Conservation (phyloP, 345 rosid genomes). For the Gossypium rotundifolium region DNA sequence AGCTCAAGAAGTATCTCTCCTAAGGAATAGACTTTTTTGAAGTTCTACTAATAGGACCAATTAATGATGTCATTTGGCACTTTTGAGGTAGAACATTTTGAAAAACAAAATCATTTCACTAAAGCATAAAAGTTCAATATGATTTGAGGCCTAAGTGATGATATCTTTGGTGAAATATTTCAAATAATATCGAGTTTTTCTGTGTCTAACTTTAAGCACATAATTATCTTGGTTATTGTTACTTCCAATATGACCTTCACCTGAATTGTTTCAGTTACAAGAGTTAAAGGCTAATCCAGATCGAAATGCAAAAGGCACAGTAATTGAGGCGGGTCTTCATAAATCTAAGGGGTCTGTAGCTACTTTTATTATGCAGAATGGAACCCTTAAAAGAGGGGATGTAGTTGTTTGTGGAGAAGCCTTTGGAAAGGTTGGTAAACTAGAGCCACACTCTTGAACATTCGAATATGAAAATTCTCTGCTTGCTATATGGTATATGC, state of each 20-base stretch:
- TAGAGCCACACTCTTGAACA: conserved; percentile 8
- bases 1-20: not conserved
- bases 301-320: conserved; percentile 90
- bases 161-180: not conserved
- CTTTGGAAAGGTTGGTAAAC: conserved; percentile 78
- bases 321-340: conserved; percentile 89
- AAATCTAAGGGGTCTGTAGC: conserved; percentile 90
- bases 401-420: conserved; percentile 92
- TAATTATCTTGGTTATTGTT: not conserved
- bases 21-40: not conserved
- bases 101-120: not conserved
- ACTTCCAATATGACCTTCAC: conserved; percentile 21
- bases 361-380: conserved; percentile 92
- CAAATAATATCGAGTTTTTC: not conserved
- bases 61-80: not conserved
- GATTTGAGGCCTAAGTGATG: not conserved
- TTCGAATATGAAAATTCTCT: conserved; percentile 5
- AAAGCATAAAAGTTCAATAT: not conserved
- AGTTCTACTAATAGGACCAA: not conserved
- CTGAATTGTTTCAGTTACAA: conserved; percentile 65
- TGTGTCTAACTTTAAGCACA: not conserved
- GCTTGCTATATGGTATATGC: conserved; percentile 6
- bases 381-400: conserved; percentile 86
- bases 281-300: conserved; percentile 97
- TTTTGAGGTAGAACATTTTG: not conserved